Conservation (phyloP, 2,329 filamentous ascomycete species). For the Verticillium albo-atrum region DNA sequence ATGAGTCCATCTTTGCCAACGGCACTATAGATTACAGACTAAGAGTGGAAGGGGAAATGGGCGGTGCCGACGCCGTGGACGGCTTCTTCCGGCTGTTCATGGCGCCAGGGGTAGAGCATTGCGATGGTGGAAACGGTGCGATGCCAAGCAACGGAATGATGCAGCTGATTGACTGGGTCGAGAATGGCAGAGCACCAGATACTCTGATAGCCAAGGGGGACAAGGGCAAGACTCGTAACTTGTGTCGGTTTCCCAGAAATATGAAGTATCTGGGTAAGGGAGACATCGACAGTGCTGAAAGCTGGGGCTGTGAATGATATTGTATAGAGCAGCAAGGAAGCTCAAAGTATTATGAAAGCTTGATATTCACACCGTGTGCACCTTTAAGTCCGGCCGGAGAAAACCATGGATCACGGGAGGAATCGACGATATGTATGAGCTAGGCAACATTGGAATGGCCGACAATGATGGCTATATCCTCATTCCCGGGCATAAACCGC, state of each 20-base stretch:
- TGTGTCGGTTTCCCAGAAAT: neutral
- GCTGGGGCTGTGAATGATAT: neutral
- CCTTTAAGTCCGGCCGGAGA: too few relatives aligned
- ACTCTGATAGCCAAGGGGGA: neutral
- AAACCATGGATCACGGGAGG: too few relatives aligned
- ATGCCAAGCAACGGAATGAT: neutral
- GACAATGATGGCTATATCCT: too few relatives aligned
- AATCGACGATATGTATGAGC: too few relatives aligned
- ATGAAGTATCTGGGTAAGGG: neutral
- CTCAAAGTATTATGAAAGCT: too few relatives aligned
- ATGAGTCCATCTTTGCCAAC: slow-evolving; percentile 27
- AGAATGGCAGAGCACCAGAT: neutral
- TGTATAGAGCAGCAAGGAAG: too few relatives aligned
- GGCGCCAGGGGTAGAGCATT: slow-evolving; percentile 48
- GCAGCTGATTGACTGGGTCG: neutral
- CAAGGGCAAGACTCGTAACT: neutral
- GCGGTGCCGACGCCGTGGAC: slow-evolving; percentile 9
- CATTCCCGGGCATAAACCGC: too few relatives aligned
- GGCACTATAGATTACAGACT: slow-evolving; percentile 27
- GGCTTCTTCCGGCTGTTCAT: slow-evolving; percentile 47
- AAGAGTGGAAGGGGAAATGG: slow-evolving; percentile 29
- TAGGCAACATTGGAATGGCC: too few relatives aligned
- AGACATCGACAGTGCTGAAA: neutral
- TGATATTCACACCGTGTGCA: too few relatives aligned
- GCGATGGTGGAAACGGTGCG: slow-evolving; percentile 16